A percentile compares a stretch with the other conserved stretches of the same genome.
These are phyloP conservation scores for Chaetomiaceae sp. DNA, from an alignment of 2,329 filamentous ascomycete genomes.

Conservation along the genomic window DNA sequence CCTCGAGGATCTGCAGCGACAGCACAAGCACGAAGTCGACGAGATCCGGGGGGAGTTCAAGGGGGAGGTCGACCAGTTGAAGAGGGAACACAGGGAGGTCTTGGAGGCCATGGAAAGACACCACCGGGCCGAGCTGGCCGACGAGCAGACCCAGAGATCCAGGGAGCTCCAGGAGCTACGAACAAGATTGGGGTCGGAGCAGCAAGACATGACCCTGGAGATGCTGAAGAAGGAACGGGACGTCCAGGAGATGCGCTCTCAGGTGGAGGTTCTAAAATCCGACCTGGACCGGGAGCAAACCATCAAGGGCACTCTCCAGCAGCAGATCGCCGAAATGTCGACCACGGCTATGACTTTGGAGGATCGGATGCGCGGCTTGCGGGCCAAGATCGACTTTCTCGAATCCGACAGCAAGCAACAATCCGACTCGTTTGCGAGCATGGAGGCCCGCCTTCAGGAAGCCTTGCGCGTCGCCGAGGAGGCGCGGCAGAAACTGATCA, in stretches of 20 bases:
- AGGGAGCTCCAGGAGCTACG: slow-evolving; percentile 65
- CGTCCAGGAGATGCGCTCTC: slow-evolving; percentile 44
- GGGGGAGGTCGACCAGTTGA: slow-evolving; percentile 54
- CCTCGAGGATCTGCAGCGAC: slow-evolving; percentile 50
- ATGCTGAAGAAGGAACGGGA: slow-evolving; percentile 53
- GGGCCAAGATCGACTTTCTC: slow-evolving; percentile 80
- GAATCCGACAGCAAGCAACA: slow-evolving; percentile 88
- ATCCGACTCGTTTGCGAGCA: slow-evolving; percentile 75
- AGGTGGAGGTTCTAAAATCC: slow-evolving; percentile 43
- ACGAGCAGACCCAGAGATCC: slow-evolving; percentile 54
- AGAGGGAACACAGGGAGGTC: slow-evolving; percentile 62
- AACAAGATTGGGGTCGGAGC: slow-evolving; percentile 47
- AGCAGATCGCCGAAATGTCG: slow-evolving; percentile 54
- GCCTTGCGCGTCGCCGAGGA: slow-evolving; percentile 65
- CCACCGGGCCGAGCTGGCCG: slow-evolving; percentile 60
- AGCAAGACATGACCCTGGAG: slow-evolving; percentile 45
- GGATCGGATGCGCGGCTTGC: slow-evolving; percentile 67
- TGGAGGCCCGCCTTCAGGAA: slow-evolving; percentile 76
- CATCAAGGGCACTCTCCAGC: slow-evolving; percentile 51
- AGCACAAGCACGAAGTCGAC: slow-evolving; percentile 54
- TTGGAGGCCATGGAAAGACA: slow-evolving; percentile 60
- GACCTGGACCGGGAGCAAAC: slow-evolving; percentile 60
- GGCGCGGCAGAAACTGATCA: slow-evolving; percentile 76
- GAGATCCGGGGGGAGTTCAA: slow-evolving; percentile 47
- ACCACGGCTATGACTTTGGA: slow-evolving; percentile 65